Base-by-base conservation (phyloP, 2,329 filamentous ascomycete genomes). In the Didymella keratinophila region DNA sequence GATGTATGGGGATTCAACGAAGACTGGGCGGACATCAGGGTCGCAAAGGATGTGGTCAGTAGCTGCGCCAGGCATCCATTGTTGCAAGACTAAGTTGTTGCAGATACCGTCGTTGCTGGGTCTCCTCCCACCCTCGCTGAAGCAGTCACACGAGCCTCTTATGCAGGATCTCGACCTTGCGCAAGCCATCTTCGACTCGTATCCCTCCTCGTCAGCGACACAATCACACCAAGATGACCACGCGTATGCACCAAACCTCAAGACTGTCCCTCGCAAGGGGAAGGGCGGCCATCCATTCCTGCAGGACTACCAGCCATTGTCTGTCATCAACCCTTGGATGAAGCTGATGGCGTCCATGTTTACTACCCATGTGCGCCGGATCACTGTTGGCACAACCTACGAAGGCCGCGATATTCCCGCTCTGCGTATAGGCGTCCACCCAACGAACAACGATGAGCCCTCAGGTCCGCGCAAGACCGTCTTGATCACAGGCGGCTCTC, bases 281-380 rank as follows among this genome's bases (percentile, higher is more conserved):
- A 92, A 93, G 71, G 71, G 68, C 37, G 71, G 68, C 37, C 68
- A 76, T 48, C 82, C 96, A 37, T 98, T 97, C 80, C 98, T 99
- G 79, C 86, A 87, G 50, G 88, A 97, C 71, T 99, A 97, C 76
- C 95, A 97, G 71, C 92, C 93, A 1, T 82, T 96, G 21, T 87
- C 90, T 3, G 93, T 92, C 44, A 90, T 96, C 56, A 80, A 86
- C n/a, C 91, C 90, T 34, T 99, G 95, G 95, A 93, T 98, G 89
- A 88, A 87, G 47, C 84, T 97, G 37, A 84, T 97, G 65, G 87
- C 92, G 43, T 94, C 92, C 55, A 93, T 98, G 86, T 98, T 97
- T 74, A 89, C 92, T 0, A 89, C 88, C 0, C 88, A 93, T 66
- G 90, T 94, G 41, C 83, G 86, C 51, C 84, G 89, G 65, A 86